Percentiles rank a stretch among this genome's conserved stretches.
These are phyloP conservation scores for Chlamydomonas reinhardtii DNA, from an alignment of 163 green algal genomes.

Conservation along the genomic window DNA sequence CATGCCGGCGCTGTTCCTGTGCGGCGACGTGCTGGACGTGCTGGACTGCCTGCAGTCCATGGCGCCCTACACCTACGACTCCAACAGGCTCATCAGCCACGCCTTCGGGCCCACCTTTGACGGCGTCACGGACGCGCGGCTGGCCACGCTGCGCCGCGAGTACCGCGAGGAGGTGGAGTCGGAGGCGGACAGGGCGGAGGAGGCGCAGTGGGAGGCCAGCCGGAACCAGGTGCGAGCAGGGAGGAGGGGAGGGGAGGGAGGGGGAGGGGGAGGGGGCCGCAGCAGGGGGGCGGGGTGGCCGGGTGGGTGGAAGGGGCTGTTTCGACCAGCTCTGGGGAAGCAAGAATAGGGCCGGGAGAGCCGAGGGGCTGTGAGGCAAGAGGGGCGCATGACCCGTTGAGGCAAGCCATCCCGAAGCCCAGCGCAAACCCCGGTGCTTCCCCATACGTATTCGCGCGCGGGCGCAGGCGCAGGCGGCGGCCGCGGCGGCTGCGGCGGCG, in stretches of 20 bases:
- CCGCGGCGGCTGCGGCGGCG: neutral
- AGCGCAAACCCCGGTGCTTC: too few relatives aligned
- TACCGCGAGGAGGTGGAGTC: conserved; percentile 32
- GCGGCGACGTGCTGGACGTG: conserved; percentile 58
- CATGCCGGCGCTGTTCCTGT: conserved; percentile 68
- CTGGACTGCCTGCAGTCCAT: conserved; percentile 68
- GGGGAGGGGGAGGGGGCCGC: neutral
- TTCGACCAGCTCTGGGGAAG: too few relatives aligned
- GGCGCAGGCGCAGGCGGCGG: neutral
- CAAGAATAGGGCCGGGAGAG: too few relatives aligned
- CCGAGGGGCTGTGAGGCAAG: too few relatives aligned
- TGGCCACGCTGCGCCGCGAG: conserved; percentile 22
- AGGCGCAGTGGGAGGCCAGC: conserved; percentile 14
- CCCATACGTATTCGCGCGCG: too few relatives aligned
- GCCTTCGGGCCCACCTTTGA: conserved; percentile 2
- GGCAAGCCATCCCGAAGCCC: too few relatives aligned
- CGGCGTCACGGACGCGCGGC: conserved; percentile 28
- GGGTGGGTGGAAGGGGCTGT: too few relatives aligned
- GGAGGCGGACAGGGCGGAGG: conserved; percentile 28
- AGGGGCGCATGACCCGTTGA: too few relatives aligned
- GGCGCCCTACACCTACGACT: conserved; percentile 82
- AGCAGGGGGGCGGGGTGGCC: neutral
- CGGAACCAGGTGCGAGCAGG: neutral
- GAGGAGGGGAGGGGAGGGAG: neutral
- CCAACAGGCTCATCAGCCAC: conserved; percentile 64